These are phyloP conservation scores for Apiospora arundinis DNA, from an alignment of 2,329 filamentous ascomycete species.

Conservation along the genomic window DNA sequence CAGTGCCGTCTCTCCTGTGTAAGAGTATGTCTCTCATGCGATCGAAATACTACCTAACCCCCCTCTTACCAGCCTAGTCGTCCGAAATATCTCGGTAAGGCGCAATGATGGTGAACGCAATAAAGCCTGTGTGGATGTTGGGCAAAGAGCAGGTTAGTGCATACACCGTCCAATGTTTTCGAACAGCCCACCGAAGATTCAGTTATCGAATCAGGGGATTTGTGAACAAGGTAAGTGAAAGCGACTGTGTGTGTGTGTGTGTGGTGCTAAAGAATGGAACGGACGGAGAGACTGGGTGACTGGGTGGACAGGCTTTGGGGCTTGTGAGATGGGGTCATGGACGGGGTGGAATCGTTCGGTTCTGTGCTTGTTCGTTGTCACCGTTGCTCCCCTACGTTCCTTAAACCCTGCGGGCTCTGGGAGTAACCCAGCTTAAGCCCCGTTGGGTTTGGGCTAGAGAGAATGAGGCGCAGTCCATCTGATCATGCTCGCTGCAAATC, in stretches of 20 bases:
- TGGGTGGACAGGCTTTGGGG: not conserved
- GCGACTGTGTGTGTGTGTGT: too few relatives aligned
- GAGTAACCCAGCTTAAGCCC: conserved; percentile 18
- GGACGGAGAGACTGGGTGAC: not conserved
- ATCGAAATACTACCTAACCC: conserved; percentile 6
- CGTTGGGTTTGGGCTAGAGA: conserved; percentile 12
- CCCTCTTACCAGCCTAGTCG: not conserved
- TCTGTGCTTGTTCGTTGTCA: conserved; percentile 14
- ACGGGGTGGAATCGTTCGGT: conserved; percentile 18
- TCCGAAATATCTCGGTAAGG: conserved; percentile 2
- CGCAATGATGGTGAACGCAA: not conserved
- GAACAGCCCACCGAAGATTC: not conserved
- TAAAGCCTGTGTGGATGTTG: not conserved
- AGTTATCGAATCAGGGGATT: conserved; percentile 12
- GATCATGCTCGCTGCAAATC: conserved; percentile 5
- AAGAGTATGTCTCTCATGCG: not conserved
- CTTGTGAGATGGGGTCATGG: conserved; percentile 13
- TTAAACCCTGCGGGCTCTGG: conserved; percentile 1
- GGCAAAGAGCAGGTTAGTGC: conserved; percentile 1
- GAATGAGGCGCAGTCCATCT: conserved; percentile 13
- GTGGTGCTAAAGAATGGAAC: not conserved
- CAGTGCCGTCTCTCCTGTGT: conserved; percentile 2
- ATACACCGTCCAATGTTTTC: not conserved
- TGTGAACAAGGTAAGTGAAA: not conserved
- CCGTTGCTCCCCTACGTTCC: conserved; percentile 17